Percentiles rank a stretch among this genome's conserved stretches.
phyloP scores from a whole-genome alignment of 495 filamentous ascomycete species.

The Hypomontagnella submonticulosa region DNA sequence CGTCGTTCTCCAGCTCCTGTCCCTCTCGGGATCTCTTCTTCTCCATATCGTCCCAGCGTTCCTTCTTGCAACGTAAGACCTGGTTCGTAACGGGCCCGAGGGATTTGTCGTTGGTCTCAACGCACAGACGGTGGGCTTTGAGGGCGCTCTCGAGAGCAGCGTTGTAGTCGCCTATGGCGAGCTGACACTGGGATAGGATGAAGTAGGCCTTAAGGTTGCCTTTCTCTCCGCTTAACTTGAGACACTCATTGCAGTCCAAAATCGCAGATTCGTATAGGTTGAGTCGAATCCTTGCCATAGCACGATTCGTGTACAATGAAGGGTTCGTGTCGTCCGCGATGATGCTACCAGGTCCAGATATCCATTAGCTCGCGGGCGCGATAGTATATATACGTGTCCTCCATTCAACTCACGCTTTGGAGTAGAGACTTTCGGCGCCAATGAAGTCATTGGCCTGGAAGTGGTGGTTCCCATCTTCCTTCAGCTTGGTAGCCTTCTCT shows the following conservation, averaged over 20 bases:
- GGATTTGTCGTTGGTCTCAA: slow-evolving; percentile 66
- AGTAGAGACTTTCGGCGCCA: slow-evolving; percentile 81
- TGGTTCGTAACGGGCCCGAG: slow-evolving; percentile 71
- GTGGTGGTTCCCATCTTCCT: slow-evolving; percentile 71
- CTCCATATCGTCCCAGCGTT: slow-evolving; percentile 71
- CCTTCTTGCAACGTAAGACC: slow-evolving; percentile 84
- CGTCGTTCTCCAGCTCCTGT: slow-evolving; percentile 64
- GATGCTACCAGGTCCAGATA: slow-evolving; percentile 53
- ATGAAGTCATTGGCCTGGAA: slow-evolving; percentile 76
- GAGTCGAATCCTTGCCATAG: slow-evolving; percentile 83
- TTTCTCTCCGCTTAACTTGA: slow-evolving; percentile 65
- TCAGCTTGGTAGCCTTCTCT: slow-evolving; percentile 54
- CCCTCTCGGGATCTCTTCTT: slow-evolving; percentile 56
- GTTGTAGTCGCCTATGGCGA: slow-evolving; percentile 76
- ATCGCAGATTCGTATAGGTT: slow-evolving; percentile 77
- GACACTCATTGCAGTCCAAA: slow-evolving; percentile 78
- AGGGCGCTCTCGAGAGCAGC: slow-evolving; percentile 78
- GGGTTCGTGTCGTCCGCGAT: slow-evolving; percentile 70
- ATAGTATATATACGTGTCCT: slow-evolving; percentile 1
- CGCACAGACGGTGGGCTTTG: slow-evolving; percentile 77
- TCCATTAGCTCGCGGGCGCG: slow-evolving; percentile 6
- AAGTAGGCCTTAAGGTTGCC: slow-evolving; percentile 84
- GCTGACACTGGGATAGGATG: slow-evolving; percentile 84
- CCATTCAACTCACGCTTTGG: slow-evolving; percentile 77
- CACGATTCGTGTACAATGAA: slow-evolving; percentile 85